Base-by-base conservation (phyloP, 768 basidiomycete species). In the Artomyces pyxidatus region DNA sequence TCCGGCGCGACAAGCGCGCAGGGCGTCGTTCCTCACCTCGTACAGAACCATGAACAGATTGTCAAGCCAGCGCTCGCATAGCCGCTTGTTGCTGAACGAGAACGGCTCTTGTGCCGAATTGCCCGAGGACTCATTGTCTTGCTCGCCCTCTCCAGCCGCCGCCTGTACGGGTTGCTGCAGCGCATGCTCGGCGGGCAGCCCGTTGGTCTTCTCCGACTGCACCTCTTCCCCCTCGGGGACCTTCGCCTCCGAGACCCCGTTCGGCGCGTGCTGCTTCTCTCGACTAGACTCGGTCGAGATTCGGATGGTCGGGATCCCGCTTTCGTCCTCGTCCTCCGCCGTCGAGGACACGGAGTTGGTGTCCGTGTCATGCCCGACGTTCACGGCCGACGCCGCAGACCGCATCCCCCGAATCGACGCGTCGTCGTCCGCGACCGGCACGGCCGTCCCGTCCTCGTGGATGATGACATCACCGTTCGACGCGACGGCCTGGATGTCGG, bases 21-120 rank as follows among this genome's bases (percentile, higher is more conserved):
- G 73, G 64, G 98, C 96, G 90, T 94, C n/a, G 21, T 53, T 6
- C 65, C 75, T 30, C 43, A 88, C 93, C 79, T 98, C 94, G 62
- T 97, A 97, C 4, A 99, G 71, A 3, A 97, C 93, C 92, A 96
- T 97, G 71, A 95, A 99, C 52, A 98, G 64, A 57, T 98, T 98
- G 62, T 97, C 94, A 41, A 99, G 73, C 96, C 96, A 98, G 43
- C 95, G 75, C 63, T 98, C 96, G 61, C 96, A 99, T 30, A 99
- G 69, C 41, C 96, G 76, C 73, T 98, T 99, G 68, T 91, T 97
- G 61, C 83, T 92, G 68, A 99, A 96, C 21, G 92, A 89, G 64
- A 89, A 91, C 2, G 84, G 69, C 49, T 88, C 86, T 35, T 77
- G 71, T 3, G 63, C 48, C 11, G 28, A 23, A 14, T 35, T 27